Base-by-base conservation (phyloP, 2,329 filamentous ascomycete genomes). In the Fusarium avenaceum region DNA sequence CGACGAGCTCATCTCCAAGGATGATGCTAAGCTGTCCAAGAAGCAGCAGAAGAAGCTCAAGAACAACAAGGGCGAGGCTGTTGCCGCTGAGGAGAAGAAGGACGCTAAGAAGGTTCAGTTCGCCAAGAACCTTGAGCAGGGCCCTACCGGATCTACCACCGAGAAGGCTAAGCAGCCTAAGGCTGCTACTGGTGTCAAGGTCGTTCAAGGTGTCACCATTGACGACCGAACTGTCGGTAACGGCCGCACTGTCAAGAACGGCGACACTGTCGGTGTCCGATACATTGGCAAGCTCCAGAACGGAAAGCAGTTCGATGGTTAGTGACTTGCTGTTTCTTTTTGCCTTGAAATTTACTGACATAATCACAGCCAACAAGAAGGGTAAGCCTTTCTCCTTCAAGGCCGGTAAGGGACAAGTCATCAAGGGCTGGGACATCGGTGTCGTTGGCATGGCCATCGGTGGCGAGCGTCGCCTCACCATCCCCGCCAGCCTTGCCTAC, bases 351-450 rank as follows among this genome's bases (percentile, higher is more conserved):
- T 35, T 39, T 22, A 43, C 74, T 76, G 73, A 76, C 73, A 62
- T 22, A 6, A 13, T 15, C 69, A 43, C 75, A 94, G 93, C 94
- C 81, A 98, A 99, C 88, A 99, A 98, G 88, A 97, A 96, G 85
- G 96, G 96, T 76, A 94, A 97, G 85, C 95, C 96, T 60, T 99
- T 99, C 85, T 87, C 87, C 72, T 98, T 98, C 89, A 97, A 95
- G 86, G 89, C 96, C 65, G 96, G 96, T 73, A 89, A 90, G 78
- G 94, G 94, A 65, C 93, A 98, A 81, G 96, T 99, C 76, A 99
- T 99, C 85, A 96, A 97, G 87, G 96, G 96, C 73, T 98, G 96
- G 96, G 96, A 99, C 80, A 88, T 98, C 70, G 96, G 96, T 82
- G 85, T 99, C 73, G 86, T 87, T 72, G 96, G 96, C 81, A 97